These are phyloP conservation scores for Epichloe elymi DNA, from an alignment of 2,329 filamentous ascomycete genomes.

Conservation along the genomic window DNA sequence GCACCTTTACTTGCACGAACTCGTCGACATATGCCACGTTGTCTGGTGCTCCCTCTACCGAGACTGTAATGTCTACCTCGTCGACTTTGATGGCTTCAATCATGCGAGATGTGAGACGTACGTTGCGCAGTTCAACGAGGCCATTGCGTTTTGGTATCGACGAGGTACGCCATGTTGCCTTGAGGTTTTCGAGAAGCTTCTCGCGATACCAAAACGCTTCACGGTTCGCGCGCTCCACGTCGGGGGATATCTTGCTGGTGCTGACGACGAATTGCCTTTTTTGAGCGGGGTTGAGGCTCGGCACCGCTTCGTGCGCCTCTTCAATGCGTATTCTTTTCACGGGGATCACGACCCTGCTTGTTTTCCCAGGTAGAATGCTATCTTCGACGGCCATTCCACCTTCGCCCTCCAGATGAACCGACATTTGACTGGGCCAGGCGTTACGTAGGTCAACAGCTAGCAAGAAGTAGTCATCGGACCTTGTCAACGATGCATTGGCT, in stretches of 20 bases:
- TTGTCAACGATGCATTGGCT: constrained; percentile 22
- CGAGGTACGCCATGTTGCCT: constrained; percentile 55
- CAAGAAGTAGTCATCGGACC: constrained; percentile 55
- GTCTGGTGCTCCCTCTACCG: constrained; percentile 14
- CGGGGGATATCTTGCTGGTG: constrained; percentile 62
- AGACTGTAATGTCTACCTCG: constrained; percentile 53
- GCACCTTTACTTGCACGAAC: constrained; percentile 59
- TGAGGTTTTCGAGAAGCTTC: constrained; percentile 57
- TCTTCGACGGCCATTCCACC: constrained; percentile 38
- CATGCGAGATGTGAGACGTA: constrained; percentile 65
- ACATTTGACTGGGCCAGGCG: constrained; percentile 72
- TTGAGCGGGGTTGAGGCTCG: constrained; percentile 65
- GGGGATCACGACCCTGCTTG: constrained; percentile 62
- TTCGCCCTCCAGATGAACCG: constrained; percentile 46
- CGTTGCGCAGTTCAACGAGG: constrained; percentile 60
- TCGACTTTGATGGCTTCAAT: constrained; percentile 72
- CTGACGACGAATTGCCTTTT: constrained; percentile 85
- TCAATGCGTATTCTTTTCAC: constrained; percentile 62
- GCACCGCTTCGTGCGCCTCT: constrained; percentile 67
- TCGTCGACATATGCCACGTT: constrained; percentile 25
- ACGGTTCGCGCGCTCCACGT: constrained; percentile 61
- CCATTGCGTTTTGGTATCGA: constrained; percentile 44
- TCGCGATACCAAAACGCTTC: constrained; percentile 91
- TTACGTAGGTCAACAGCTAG: constrained; percentile 77
- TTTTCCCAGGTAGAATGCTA: constrained; percentile 51